These are phyloP conservation scores for Fusarium coicis DNA, from an alignment of 2,329 filamentous ascomycete species.

Conservation along the genomic window DNA sequence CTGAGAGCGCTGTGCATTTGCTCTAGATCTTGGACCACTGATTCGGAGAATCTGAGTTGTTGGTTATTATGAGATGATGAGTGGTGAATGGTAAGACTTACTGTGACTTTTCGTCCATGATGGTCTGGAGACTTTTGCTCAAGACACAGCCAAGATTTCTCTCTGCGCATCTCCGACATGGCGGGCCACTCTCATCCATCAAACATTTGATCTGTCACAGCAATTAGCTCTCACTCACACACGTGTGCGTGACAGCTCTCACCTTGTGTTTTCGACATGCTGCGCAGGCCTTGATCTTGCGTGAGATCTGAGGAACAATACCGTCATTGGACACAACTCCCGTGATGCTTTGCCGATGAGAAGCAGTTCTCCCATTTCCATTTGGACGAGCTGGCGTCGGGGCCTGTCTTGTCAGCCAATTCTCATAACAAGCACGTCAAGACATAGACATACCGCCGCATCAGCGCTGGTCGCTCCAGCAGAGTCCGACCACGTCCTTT, in stretches of 20 bases:
- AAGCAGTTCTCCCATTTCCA: conserved; percentile 27
- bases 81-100: conserved; percentile 13
- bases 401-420: conserved; percentile 23
- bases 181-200: conserved; percentile 54
- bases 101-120: conserved; percentile 55
- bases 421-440: background rate
- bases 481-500: conserved; percentile 42
- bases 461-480: conserved; percentile 14
- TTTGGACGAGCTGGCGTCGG: conserved; percentile 28
- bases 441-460: conserved; percentile 19
- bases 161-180: conserved; percentile 52
- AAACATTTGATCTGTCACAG: conserved; percentile 52
- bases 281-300: conserved; percentile 55
- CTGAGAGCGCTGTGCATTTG: conserved; percentile 41
- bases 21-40: conserved; percentile 40
- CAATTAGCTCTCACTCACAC: background rate
- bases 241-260: background rate
- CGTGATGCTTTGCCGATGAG: conserved; percentile 33
- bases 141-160: conserved; percentile 52
- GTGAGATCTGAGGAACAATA: conserved; percentile 49
- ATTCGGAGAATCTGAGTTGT: conserved; percentile 22
- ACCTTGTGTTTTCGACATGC: conserved; percentile 56
- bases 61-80: background rate
- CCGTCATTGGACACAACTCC: conserved; percentile 26
- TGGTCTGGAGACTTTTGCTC: conserved; percentile 55